Evolutionary conservation across 108 stramenopile species (phyloP).

Genomic region (Pseudonitzschia delicatissima): DNA sequence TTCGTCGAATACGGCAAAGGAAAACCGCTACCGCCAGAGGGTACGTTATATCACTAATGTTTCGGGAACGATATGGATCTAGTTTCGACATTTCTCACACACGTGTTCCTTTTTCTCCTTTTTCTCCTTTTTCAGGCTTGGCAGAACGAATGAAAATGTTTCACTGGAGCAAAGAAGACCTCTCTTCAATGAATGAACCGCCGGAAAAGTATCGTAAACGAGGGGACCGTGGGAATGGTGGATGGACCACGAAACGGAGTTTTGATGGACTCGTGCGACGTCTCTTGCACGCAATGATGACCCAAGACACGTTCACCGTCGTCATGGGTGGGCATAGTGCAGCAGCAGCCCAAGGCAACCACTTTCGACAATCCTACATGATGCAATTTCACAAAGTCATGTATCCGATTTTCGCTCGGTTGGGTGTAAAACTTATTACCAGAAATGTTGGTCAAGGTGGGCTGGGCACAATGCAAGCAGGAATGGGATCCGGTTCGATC

Average conservation of each 20-base stretch:
- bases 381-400: constrained; percentile 66
- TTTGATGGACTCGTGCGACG: constrained; percentile 69
- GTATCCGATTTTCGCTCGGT: constrained; percentile 66
- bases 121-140: constrained; percentile 11
- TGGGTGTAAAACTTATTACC: constrained; percentile 61
- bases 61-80: not conserved
- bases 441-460: constrained; percentile 66
- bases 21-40: constrained; percentile 48
- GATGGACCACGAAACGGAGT: constrained; percentile 75
- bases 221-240: constrained; percentile 48
- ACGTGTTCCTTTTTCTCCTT: not conserved
- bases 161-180: constrained; percentile 55
- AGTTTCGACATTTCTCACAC: too few relatives aligned
- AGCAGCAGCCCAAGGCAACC: constrained; percentile 63
- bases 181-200: constrained; percentile 22
- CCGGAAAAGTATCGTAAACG: constrained; percentile 22
- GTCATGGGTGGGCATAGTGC: constrained; percentile 71
- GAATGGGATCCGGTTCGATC: constrained; percentile 57
- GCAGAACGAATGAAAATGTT: constrained; percentile 53
- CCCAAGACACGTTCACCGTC: constrained; percentile 72
- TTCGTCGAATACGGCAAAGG: constrained; percentile 70
- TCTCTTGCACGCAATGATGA: constrained; percentile 85
- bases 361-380: constrained; percentile 71
- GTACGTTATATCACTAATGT: not conserved
- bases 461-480: constrained; percentile 51